Base-by-base conservation (phyloP, 805 yeast species). In the Metschnikowia hibisci region DNA sequence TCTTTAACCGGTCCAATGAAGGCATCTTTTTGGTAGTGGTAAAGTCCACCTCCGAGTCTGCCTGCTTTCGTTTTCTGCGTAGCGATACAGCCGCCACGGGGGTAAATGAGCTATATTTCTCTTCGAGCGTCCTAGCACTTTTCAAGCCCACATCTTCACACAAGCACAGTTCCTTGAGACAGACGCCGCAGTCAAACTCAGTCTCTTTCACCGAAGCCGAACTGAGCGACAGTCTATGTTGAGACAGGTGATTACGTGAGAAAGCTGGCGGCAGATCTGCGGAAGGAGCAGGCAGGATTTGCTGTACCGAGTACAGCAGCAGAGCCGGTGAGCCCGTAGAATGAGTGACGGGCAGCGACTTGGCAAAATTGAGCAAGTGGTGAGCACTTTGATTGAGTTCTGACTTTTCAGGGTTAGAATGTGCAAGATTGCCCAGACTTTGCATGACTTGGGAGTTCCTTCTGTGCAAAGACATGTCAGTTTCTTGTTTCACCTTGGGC, bases 61-160 rank as follows among this genome's bases (percentile, higher is more conserved):
- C 39, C 6, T 41, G 39, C 22, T 44, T 41, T 29, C 51, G 44
- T 36, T 58, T 56, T 32, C 64, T 55, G 26, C 70, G 67, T 47
- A 83, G 64, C 0, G 85, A 76, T 1, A 84, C 91, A 0, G 91
- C 86, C 12, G 80, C 75, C 73, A 75, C 69, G 7, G 90, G 87
- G 44, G 71, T 70, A 51, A 82, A 74, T 13, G 65, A 55, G 2
- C 64, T 61, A 32, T 76, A 51, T n/a, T 66, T 53, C 26, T 64
- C 66, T 46, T 67, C 66, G 31, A 54, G 56, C 23, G 54, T 20
- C 34, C 47, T 44, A 27, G 40, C 4, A 10, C 46, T 50, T 43
- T 68, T 72, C 39, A 76, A 54, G 2, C 81, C 81, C 8, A 65
- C 74, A 29, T 61, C 60, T 47, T 75, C 88, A 59, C 90, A 84